Evolutionary conservation across 1,284 basidiomycete species (phyloP), one percentile per base, ranked within the genome.

Genomic region (Malassezia pachydermatis): DNA sequence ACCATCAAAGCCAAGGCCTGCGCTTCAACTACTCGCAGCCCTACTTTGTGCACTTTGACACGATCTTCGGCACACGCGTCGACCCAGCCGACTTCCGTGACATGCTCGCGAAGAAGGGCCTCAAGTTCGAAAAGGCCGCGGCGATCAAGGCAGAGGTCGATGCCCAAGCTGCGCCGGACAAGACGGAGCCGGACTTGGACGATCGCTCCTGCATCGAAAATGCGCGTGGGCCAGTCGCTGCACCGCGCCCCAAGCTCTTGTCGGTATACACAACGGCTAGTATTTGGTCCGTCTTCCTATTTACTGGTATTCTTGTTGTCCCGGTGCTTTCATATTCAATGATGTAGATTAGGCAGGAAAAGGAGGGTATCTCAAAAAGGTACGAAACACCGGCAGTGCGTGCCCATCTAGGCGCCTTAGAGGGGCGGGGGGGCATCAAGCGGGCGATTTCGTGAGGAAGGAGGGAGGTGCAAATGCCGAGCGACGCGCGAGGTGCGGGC

Each of bases 21-120:
- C 94, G 95, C 74, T 84, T 82, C 50, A 98, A 98, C 73, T 99
- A 92, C 71, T 80, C 87, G 16, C 92, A 94, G 72, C 90, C 89
- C 3, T 94, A 88, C 77, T 95, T 77, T 54, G 55, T 65, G 6
- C 63, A 67, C 45, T 67, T 65, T 54, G 60, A 67, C 72, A 73
- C 75, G 5, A 66, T 89, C 22, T 76, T 90, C 37, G 83, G 84
- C 32, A 90, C 87, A 4, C 78, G 84, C 33, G 82, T 90, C 81
- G 68, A 68, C 7, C 59, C 70, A 2, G 60, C 68, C 5, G 65
- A 75, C 51, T 74, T 69, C 46, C 41, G 48, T 11, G 57, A 55
- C 55, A 56, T 68, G 52, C 55, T 51, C 41, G 43, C 19, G 29
- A 38, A 56, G 37, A 56, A 59, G 54, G 42, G 50, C 17, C 48